Base-by-base conservation (phyloP, 306 rosid genomes). In the Potentilla sterilis region DNA sequence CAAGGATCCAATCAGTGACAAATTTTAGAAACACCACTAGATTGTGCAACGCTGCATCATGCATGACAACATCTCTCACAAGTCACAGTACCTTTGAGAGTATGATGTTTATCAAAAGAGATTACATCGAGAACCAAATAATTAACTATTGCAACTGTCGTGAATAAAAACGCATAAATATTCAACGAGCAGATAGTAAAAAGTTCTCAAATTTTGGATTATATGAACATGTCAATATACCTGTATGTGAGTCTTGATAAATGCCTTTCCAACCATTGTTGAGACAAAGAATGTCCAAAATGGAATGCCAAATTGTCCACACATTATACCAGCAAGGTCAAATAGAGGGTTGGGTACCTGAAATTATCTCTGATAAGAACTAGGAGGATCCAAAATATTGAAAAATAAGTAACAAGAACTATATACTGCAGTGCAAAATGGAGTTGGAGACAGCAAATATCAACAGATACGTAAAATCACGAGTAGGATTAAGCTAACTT, bases 291-390 rank as follows among this genome's bases (percentile, higher is more conserved):
- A 89, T 65, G 85, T 75, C 95, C 95, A 87, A 77, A 89, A 87
- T 1, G 86, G 83, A 82, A 73, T 73, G 77, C 69, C 77, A 18
- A 73, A 73, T 82, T 87, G 95, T 73, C 95, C 92, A 79, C 95
- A 89, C 90, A 89, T 86, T 79, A 87, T 89, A 78, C 95, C 92
- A 62, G 95, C 92, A 81, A 89, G 90, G 84, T 87, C 95, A 84
- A 89, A 89, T 49, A 89, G 84, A 84, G 95, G 92, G 83, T 89
- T 89, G 66, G 90, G 77, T 52, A 74, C 77, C 77, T 74, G 77
- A 59, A 74, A 43, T 7, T 32, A 74, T 40, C 34, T 24, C 1
- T 14, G 42, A 73, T 41, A 73, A 57, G 38, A 32, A 73, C 68
- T 35, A 35, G 19, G 37, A 41, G 16, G 18, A 24, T 42, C 6